Evolutionary conservation across 805 yeast species (phyloP).

Genomic region (Nakazawaea sp.): DNA sequence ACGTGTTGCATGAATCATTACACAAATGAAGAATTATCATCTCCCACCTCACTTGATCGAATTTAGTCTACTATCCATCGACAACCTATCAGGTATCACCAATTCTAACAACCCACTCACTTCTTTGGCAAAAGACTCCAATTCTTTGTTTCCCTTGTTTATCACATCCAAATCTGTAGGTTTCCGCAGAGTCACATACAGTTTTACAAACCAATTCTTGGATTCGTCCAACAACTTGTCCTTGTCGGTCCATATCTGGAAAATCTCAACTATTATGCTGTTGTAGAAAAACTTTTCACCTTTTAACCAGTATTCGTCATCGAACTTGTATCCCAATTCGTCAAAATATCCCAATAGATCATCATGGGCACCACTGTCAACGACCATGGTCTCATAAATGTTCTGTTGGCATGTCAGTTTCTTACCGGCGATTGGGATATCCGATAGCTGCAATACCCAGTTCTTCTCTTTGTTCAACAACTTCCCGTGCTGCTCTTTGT

Average conservation of each 20-base stretch:
- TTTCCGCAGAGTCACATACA: constrained; percentile 62
- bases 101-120: constrained; percentile 63
- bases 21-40: constrained; percentile 8
- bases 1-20: constrained; percentile 29
- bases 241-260: constrained; percentile 35
- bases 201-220: constrained; percentile 53
- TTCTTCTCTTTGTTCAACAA: constrained; percentile 19
- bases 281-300: constrained; percentile 61
- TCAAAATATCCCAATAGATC: constrained; percentile 41
- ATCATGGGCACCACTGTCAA: constrained; percentile 28
- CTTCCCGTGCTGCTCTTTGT: constrained; percentile 8
- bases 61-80: constrained; percentile 71
- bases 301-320: constrained; percentile 51
- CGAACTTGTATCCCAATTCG: constrained; percentile 66
- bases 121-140: constrained; percentile 57
- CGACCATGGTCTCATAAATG: constrained; percentile 52
- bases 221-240: constrained; percentile 36
- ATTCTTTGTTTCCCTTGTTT: constrained; percentile 55
- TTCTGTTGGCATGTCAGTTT: constrained; percentile 60
- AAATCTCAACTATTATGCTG: constrained; percentile 54
- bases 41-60: constrained; percentile 13
- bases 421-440: constrained; percentile 73
- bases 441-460: constrained; percentile 64
- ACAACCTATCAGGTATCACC: constrained; percentile 68
- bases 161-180: constrained; percentile 72